phyloP scores from a whole-genome alignment of 75 land plant species.

The Sequoia sempervirens region DNA sequence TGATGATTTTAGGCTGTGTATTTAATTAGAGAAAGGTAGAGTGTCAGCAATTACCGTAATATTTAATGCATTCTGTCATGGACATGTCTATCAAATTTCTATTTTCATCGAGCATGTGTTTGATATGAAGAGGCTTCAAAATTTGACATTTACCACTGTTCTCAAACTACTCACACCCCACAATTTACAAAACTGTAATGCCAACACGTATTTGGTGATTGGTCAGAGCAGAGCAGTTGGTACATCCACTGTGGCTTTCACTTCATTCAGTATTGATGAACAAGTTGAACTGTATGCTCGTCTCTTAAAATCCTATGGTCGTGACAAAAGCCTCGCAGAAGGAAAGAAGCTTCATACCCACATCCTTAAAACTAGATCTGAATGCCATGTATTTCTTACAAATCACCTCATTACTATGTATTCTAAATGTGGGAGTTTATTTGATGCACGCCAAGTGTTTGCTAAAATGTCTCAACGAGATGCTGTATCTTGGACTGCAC shows the following conservation, averaged over 20 bases:
- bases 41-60: no score
- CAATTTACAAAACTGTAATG: background rate
- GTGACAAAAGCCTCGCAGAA: background rate
- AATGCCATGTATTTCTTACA: slow-evolving; percentile 13
- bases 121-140: background rate
- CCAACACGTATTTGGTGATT: background rate
- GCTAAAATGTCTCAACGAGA: slow-evolving; percentile 51
- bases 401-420: slow-evolving; percentile 57
- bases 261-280: background rate
- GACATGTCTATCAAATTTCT: background rate
- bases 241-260: background rate
- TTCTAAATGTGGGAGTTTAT: slow-evolving; percentile 22
- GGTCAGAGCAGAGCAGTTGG: background rate
- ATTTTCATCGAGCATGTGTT: background rate
- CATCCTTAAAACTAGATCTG: background rate
- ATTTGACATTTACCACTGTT: background rate
- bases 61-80: no score
- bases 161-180: background rate
- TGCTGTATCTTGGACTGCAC: slow-evolving; percentile 46
- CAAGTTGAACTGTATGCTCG: background rate
- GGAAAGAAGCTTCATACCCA: background rate
- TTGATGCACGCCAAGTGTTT: slow-evolving; percentile 42
- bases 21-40: no score
- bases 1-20: no score
- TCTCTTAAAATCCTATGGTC: background rate